phyloP scores from a whole-genome alignment of 192 early-diverging fungal species.

The Haplosporangium gracile region DNA sequence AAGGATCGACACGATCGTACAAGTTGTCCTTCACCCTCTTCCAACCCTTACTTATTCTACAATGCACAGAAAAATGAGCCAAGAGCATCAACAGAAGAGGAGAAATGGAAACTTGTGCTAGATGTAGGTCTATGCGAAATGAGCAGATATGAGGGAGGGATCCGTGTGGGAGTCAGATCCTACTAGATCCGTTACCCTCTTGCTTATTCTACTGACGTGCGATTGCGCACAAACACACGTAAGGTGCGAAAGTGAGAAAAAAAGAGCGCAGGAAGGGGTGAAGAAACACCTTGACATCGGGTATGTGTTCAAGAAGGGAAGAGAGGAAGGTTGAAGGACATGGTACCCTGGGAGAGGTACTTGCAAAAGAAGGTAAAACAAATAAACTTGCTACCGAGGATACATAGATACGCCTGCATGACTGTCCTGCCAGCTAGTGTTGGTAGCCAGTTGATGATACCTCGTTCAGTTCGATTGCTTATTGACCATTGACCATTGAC shows the following conservation, averaged over 20 bases:
- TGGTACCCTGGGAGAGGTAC: no score
- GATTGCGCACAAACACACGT: background rate
- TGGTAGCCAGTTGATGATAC: background rate
- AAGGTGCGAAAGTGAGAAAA: no score
- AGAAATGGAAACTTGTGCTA: background rate
- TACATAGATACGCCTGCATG: no score
- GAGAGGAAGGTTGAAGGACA: no score
- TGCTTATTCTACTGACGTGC: background rate
- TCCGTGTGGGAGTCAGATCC: background rate
- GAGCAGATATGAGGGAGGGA: background rate
- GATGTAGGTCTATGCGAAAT: background rate
- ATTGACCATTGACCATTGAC: background rate
- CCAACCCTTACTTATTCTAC: background rate
- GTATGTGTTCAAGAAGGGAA: no score
- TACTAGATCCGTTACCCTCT: background rate
- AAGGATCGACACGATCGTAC: background rate
- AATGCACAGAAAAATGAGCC: background rate
- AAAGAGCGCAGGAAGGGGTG: no score
- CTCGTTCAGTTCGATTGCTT: background rate
- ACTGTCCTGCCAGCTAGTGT: no score
- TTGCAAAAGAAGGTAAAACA: no score
- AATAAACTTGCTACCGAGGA: no score
- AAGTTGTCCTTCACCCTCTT: background rate
- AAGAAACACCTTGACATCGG: no score
- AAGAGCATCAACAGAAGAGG: background rate